Evolutionary conservation across 2,329 filamentous ascomycete species (phyloP), one percentile per base, ranked within the genome.

Genomic region (Pseudogymnoascus sp.): DNA sequence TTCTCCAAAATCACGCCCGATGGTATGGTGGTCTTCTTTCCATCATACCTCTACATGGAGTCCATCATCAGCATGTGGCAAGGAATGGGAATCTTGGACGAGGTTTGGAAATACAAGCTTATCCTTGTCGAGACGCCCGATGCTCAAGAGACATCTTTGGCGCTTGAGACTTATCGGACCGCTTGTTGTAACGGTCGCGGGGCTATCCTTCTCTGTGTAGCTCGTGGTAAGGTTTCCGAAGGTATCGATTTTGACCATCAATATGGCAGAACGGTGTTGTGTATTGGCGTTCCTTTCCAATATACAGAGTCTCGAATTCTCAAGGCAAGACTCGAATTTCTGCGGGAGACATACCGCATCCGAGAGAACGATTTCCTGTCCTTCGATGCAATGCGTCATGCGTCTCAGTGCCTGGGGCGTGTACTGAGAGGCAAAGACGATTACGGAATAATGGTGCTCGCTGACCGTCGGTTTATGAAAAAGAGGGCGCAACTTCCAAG

Each of bases 201-300:
- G 16, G 96, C 95, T 1, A 88, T 99, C 13, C 80, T 99, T 2
- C 85, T 99, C 4, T 98, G 93, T 74, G 95, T 99, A 75, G 95
- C 95, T 1, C 90, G 95, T 75, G 95, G 95, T 34, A 99, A 99
- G 75, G 96, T 99, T 7, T 95, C 90, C 0, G 95, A 99, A 76
- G 96, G 96, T 60, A 98, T 99, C 69, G 95, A 99, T 85, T 99
- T 99, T 72, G 95, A 99, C 75, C 95, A 99, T 73, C 95, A 99
- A 72, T 99, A 97, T 75, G 95, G 95, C 41, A 89, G 95, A 63
- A 95, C 93, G 11, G 96, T 99, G 77, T 75, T 99, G 60, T 97
- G 93, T 73, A 97, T 99, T 69, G 95, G 95, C 45, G 93, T 98
- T 1, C 95, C 95, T 0, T 99, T 98, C 78, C 95, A 99, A 77